Evolutionary conservation across 768 basidiomycete species (phyloP), one percentile per base, ranked within the genome.

Genomic region (Mycena maculata): DNA sequence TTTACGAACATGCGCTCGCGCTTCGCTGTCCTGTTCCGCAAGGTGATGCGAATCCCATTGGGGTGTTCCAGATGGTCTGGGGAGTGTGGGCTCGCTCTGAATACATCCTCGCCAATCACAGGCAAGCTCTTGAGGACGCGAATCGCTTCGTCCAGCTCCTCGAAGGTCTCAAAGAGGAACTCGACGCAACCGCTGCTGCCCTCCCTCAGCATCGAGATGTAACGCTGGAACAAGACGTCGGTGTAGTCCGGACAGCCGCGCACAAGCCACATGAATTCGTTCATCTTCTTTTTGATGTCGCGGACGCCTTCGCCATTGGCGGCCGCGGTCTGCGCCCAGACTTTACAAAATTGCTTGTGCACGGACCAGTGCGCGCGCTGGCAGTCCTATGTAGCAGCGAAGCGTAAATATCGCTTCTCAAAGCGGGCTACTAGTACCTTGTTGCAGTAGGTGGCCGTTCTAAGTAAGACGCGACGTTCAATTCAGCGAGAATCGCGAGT

Each of bases 351-450:
- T 39, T 55, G 23, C 20, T 67, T 67, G 53, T 67, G 65, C 27
- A 56, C 53, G n/a, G 65, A 45, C 65, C 65, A 67, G 45, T 67
- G 65, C 11, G 59, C 53, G 44, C 65, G 65, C 47, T 67, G 65
- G 15, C 65, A 67, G 25, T 67, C 59, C 65, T 67, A 27, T 33
- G 13, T 36, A 36, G 33, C 33, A 6, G 33, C 33, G 33, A n/a
- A n/a, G n/a, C n/a, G n/a, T n/a, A n/a, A n/a, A n/a, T n/a, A n/a
- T n/a, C n/a, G n/a, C n/a, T n/a, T n/a, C n/a, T n/a, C n/a, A n/a
- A 4, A 27, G 22, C 33, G 45, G 39, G 30, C 20, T 10, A 27
- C 11, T 23, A 41, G 15, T 42, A 65, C 63, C 58, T 50, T 67
- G 23, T 67, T 45, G 15, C 65, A 67, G 18, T 67, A 67, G 13